These are phyloP conservation scores for Aspergillus sp. DNA, from an alignment of 2,329 filamentous ascomycete species.

Conservation along the genomic window DNA sequence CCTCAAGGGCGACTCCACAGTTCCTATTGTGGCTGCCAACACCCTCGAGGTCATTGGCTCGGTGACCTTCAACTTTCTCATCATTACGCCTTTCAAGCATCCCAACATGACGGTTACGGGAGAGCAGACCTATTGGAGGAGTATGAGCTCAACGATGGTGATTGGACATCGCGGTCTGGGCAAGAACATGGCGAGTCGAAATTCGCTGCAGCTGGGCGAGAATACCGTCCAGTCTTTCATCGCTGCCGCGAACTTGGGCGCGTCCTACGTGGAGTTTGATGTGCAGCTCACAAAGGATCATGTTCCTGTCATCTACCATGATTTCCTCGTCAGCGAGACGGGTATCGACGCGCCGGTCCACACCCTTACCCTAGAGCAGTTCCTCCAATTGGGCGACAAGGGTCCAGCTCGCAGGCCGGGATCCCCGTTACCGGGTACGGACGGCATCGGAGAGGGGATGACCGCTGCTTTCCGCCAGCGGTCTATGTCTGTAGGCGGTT, in stretches of 20 bases:
- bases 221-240: constrained; percentile 97
- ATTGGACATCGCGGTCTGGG: constrained; percentile 75
- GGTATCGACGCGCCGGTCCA: constrained; percentile 97
- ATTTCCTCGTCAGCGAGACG: constrained; percentile 96
- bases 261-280: constrained; percentile 72
- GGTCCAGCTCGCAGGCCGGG: constrained; percentile 48
- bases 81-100: constrained; percentile 92
- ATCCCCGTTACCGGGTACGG: constrained; percentile 43
- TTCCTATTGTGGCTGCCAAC: constrained; percentile 82
- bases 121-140: constrained; percentile 95
- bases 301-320: constrained; percentile 97
- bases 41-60: constrained; percentile 87
- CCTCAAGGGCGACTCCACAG: constrained; percentile 85
- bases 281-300: constrained; percentile 99
- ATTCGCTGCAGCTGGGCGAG: constrained; percentile 89
- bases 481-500: constrained; percentile 62
- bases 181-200: constrained; percentile 82
- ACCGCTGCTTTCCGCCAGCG: constrained; percentile 40
- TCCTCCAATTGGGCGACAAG: constrained; percentile 77
- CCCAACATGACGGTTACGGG: constrained; percentile 91
- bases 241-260: constrained; percentile 89
- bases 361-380: constrained; percentile 86
- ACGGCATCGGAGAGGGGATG: constrained; percentile 15
- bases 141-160: constrained; percentile 82
- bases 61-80: constrained; percentile 94